phyloP scores from a whole-genome alignment of 2,329 filamentous ascomycete species.

The Botrytis paeoniae region DNA sequence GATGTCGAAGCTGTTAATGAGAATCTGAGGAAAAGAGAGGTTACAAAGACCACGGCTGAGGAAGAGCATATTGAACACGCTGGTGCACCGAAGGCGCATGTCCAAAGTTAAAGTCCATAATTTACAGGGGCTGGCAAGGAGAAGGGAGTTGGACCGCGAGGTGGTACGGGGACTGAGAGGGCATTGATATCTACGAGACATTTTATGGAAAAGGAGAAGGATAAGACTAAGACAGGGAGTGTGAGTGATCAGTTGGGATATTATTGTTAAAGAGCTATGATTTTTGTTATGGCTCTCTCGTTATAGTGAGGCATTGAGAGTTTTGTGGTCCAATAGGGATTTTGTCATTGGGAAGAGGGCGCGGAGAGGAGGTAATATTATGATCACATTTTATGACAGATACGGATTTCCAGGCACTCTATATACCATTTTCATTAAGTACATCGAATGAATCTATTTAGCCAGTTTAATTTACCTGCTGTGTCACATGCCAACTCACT shows the following conservation, averaged over 20 bases:
- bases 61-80: neutral
- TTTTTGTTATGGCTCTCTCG: too few relatives aligned
- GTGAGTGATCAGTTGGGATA: neutral
- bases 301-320: neutral
- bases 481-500: neutral
- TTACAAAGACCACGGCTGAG: neutral
- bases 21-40: neutral
- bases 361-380: neutral
- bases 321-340: too few relatives aligned
- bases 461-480: neutral
- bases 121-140: neutral
- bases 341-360: neutral
- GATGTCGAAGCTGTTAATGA: neutral
- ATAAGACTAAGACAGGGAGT: neutral
- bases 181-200: neutral
- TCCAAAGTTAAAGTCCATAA: neutral
- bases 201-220: neutral
- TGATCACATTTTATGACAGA: neutral
- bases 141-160: neutral
- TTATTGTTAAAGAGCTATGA: neutral
- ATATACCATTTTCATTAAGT: neutral
- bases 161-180: neutral
- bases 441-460: neutral
- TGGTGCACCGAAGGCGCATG: neutral
- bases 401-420: neutral